Conservation (phyloP, 2,329 filamentous ascomycete species). For the Fusarium mundagurra region DNA sequence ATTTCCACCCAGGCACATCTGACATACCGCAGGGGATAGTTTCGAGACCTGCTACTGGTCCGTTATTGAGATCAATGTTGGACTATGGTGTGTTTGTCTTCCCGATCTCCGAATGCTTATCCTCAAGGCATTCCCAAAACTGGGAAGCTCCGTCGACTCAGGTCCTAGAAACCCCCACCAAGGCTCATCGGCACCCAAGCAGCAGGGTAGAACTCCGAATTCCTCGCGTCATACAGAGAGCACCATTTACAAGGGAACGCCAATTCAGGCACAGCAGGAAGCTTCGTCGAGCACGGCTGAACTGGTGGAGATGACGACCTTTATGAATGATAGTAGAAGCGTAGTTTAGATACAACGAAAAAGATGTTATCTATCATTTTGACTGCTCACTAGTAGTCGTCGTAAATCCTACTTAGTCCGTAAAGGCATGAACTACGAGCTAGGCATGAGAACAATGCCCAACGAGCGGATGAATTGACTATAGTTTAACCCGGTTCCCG, state of each 20-base stretch:
- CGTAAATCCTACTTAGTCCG: background rate
- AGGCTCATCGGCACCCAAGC: background rate
- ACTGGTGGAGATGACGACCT: background rate
- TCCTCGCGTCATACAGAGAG: background rate
- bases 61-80: background rate
- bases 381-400: rapidly evolving
- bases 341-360: background rate
- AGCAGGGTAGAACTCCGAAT: background rate
- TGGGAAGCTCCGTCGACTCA: background rate
- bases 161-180: background rate
- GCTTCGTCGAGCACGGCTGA: conserved; percentile 1
- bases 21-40: background rate
- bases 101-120: background rate
- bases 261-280: background rate
- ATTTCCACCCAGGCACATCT: rapidly evolving
- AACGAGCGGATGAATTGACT: rapidly evolving
- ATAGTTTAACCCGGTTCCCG: background rate
- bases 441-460: background rate
- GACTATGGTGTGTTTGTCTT: background rate
- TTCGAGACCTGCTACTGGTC: conserved; percentile 3
- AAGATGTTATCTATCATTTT: rapidly evolving
- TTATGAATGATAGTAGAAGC: background rate
- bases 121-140: background rate
- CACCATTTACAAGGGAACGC: background rate
- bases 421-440: background rate